These are phyloP conservation scores for Pilaira anomala DNA, from an alignment of 192 early-diverging fungal species.

Conservation along the genomic window DNA sequence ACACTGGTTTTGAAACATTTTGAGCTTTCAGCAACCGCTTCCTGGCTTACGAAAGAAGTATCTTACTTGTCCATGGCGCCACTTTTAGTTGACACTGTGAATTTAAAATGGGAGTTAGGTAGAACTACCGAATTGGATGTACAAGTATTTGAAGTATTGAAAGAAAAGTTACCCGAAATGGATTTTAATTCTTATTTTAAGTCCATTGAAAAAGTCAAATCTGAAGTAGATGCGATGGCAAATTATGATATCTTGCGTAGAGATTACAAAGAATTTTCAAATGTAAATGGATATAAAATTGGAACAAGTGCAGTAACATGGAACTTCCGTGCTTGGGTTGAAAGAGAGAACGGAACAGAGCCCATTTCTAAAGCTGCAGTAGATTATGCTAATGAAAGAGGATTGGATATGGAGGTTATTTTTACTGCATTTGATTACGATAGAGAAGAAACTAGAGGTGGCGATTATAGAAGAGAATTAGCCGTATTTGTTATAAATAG, in stretches of 20 bases:
- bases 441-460: conserved; percentile 22
- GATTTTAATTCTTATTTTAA: conserved; percentile 32
- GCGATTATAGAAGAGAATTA: conserved; percentile 60
- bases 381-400: conserved; percentile 37
- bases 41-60: conserved; percentile 26
- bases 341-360: conserved; percentile 42
- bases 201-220: conserved; percentile 54
- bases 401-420: conserved; percentile 54
- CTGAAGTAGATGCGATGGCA: conserved; percentile 43
- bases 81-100: conserved; percentile 67
- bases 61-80: conserved; percentile 53
- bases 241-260: conserved; percentile 56
- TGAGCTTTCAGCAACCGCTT: conserved; percentile 3
- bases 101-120: conserved; percentile 48
- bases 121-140: conserved; percentile 49
- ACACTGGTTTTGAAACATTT: conserved; percentile 50
- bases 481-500: conserved; percentile 38
- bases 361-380: conserved; percentile 22
- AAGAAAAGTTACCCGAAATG: neutral
- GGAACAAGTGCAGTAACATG: conserved; percentile 64
- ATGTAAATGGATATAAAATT: conserved; percentile 37
- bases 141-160: conserved; percentile 39
- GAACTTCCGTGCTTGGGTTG: conserved; percentile 45
- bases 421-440: conserved; percentile 57
- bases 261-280: conserved; percentile 74